These are phyloP conservation scores for Phanerochaete sordida DNA, from an alignment of 768 basidiomycete species.

Conservation along the genomic window DNA sequence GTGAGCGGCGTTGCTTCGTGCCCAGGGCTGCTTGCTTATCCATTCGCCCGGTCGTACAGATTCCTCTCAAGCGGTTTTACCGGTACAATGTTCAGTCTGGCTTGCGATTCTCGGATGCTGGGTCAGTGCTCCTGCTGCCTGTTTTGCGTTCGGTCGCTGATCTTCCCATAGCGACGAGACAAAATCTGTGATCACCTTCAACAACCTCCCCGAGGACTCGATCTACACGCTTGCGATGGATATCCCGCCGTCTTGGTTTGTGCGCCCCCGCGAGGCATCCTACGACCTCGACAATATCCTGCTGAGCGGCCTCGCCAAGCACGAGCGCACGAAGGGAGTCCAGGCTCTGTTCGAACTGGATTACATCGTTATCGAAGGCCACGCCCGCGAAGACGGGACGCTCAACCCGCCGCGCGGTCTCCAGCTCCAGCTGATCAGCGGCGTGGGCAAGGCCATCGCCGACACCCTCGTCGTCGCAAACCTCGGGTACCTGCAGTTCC, in stretches of 20 bases:
- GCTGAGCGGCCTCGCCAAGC: slow-evolving; percentile 57
- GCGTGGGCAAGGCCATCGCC: slow-evolving; percentile 47
- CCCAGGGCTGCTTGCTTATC: no score
- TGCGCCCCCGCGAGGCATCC: slow-evolving; percentile 80
- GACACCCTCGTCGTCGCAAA: slow-evolving; percentile 95
- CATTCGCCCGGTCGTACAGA: no score
- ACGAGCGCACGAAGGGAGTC: slow-evolving; percentile 51
- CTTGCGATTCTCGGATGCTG: slow-evolving; percentile 61
- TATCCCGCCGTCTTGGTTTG: slow-evolving; percentile 88
- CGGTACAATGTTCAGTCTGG: slow-evolving; percentile 63
- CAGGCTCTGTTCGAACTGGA: slow-evolving; percentile 86
- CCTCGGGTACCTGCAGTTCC: slow-evolving; percentile 94
- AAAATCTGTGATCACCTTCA: slow-evolving; percentile 58
- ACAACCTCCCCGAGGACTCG: slow-evolving; percentile 73
- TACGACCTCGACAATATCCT: slow-evolving; percentile 98
- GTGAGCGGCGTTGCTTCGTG: slow-evolving; percentile 34
- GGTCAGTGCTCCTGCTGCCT: slow-evolving; percentile 43
- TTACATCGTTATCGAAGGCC: slow-evolving; percentile 90
- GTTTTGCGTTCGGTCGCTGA: slow-evolving; percentile 34
- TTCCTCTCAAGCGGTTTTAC: slow-evolving; percentile 93
- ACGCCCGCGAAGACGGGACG: slow-evolving; percentile 71
- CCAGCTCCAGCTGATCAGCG: slow-evolving; percentile 74
- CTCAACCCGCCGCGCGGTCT: slow-evolving; percentile 82
- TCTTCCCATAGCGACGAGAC: slow-evolving; percentile 35
- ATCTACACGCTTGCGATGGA: slow-evolving; percentile 96